Percentiles rank a stretch among this genome's conserved stretches.
Conservation (phyloP, 148 eudicot genomes). For the Camellia lanceoleosa region DNA sequence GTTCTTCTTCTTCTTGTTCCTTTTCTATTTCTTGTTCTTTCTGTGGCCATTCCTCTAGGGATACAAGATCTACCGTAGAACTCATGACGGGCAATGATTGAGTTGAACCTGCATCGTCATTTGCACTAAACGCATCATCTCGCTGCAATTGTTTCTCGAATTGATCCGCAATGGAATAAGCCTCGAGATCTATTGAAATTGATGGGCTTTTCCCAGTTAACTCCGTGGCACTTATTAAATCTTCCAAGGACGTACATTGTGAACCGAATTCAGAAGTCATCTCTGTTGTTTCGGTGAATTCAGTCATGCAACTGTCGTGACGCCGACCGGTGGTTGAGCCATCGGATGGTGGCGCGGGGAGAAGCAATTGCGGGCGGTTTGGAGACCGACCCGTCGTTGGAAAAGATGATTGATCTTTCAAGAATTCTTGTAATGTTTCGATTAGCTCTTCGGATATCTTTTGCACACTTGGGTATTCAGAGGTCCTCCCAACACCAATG, state of each 20-base stretch:
- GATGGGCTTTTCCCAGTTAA: constrained; percentile 23
- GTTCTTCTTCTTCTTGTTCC: constrained; percentile 5
- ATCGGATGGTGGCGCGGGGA: constrained; percentile 20
- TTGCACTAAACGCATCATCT: constrained; percentile 26
- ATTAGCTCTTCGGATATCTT: constrained; percentile 55
- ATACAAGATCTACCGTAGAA: constrained; percentile 40
- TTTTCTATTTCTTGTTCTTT: constrained; percentile 11
- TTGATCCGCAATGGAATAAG: constrained; percentile 41
- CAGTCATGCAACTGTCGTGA: constrained; percentile 22
- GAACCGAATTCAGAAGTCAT: constrained; percentile 22
- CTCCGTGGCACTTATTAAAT: constrained; percentile 53
- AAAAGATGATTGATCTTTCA: constrained; percentile 72
- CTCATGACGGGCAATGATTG: constrained; percentile 34
- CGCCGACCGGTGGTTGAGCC: not conserved
- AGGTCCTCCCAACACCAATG: constrained; percentile 59
- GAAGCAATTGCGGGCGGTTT: constrained; percentile 16
- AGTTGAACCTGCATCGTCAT: constrained; percentile 50
- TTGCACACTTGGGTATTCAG: constrained; percentile 70
- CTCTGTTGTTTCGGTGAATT: constrained; percentile 16
- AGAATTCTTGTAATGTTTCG: constrained; percentile 62
- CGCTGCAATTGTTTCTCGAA: constrained; percentile 22
- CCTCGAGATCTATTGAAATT: constrained; percentile 54
- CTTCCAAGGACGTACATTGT: constrained; percentile 47
- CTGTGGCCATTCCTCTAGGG: constrained; percentile 38
- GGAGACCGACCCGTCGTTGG: constrained; percentile 25